Conservation (phyloP, 441 rosid genomes). For the Populus hybrid region DNA sequence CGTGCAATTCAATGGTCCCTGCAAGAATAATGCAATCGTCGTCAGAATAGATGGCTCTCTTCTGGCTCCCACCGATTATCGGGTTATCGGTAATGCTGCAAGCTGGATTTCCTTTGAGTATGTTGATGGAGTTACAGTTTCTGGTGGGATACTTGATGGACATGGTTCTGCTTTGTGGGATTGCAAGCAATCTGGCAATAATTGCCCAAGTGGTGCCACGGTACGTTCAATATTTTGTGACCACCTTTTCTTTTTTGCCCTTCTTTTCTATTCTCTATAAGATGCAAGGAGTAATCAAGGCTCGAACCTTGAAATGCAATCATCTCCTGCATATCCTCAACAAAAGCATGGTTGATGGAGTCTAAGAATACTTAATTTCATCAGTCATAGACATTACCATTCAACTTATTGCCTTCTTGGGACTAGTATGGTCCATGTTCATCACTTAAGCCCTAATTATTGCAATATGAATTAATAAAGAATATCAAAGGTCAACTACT, state of each 20-base stretch:
- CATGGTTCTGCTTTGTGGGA: slow-evolving; percentile 55
- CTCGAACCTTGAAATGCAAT: background rate
- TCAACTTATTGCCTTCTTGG: background rate
- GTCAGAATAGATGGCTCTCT: slow-evolving; percentile 54
- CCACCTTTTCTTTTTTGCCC: no score
- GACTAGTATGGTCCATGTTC: background rate
- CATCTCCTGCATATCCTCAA: background rate
- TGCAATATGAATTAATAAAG: background rate
- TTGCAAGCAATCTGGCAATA: slow-evolving; percentile 56
- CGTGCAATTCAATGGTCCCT: slow-evolving; percentile 48
- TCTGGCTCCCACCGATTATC: slow-evolving; percentile 57
- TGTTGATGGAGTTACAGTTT: slow-evolving; percentile 48
- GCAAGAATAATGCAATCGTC: slow-evolving; percentile 40
- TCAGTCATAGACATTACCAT: no score
- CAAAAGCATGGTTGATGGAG: background rate
- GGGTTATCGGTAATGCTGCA: slow-evolving; percentile 28
- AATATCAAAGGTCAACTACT: background rate
- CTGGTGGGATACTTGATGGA: slow-evolving; percentile 61
- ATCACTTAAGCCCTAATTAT: background rate
- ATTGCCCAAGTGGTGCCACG: slow-evolving; percentile 65
- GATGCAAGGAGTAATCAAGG: background rate
- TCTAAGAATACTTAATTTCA: no score
- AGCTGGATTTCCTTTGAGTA: slow-evolving; percentile 47
- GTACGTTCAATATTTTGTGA: slow-evolving; percentile 27
- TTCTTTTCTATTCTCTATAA: no score